Evolutionary conservation across 208 protist species (phyloP).

Genomic region (Trypanosoma theileri): DNA sequence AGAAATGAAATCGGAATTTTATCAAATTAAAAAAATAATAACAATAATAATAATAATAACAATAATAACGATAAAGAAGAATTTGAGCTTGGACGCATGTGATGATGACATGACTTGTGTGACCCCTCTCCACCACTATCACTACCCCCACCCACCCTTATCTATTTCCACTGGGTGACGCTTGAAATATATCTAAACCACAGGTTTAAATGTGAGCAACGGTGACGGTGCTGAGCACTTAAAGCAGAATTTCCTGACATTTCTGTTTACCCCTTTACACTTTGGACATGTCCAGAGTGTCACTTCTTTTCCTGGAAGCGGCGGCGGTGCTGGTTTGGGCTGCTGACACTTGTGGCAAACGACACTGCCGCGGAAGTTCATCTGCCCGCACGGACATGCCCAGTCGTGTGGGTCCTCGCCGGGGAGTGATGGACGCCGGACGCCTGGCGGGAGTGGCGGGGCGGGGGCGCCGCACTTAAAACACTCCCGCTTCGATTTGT

Average conservation of each 20-base stretch:
- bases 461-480: conserved; percentile 89
- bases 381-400: conserved; percentile 90
- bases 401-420: conserved; percentile 90
- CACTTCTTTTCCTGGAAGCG: conserved; percentile 71
- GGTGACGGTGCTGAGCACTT: conserved; percentile 78
- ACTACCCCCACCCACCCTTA: not conserved
- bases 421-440: conserved; percentile 74
- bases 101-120: not conserved
- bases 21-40: conserved; percentile 15
- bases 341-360: conserved; percentile 84
- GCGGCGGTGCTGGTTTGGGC: conserved; percentile 81
- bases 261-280: conserved; percentile 83
- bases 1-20: conserved; percentile 11
- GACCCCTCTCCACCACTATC: not conserved
- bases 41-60: conserved; percentile 6
- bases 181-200: conserved; percentile 5
- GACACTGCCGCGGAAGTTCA: conserved; percentile 89
- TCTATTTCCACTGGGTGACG: too few relatives aligned
- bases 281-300: conserved; percentile 84
- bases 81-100: not conserved
- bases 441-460: conserved; percentile 83
- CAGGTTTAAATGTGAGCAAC: conserved; percentile 60
- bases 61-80: not conserved
- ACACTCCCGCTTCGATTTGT: conserved; percentile 86
- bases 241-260: conserved; percentile 80